These are phyloP conservation scores for Nepenthes mirabilis DNA, from an alignment of 148 eudicot genomes.

Conservation along the genomic window DNA sequence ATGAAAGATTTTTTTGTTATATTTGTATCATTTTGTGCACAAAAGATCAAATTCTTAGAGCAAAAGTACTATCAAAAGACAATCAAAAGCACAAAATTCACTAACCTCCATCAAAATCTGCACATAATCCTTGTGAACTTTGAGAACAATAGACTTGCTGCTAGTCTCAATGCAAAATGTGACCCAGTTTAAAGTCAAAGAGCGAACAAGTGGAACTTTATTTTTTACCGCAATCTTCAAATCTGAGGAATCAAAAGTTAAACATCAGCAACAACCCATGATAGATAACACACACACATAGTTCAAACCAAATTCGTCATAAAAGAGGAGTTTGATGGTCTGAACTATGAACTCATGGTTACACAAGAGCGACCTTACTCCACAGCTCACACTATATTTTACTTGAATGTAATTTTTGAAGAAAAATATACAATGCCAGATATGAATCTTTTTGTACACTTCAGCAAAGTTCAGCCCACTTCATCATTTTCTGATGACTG, in stretches of 20 bases:
- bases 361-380: no score
- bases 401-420: no score
- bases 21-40: no score
- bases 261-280: not conserved
- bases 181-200: slow-evolving; percentile 79
- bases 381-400: no score
- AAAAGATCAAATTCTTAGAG: no score
- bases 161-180: slow-evolving; percentile 85
- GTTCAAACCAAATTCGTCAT: not conserved
- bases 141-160: slow-evolving; percentile 69
- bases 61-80: not conserved
- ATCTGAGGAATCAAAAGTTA: slow-evolving; percentile 38
- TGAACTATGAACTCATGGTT: no score
- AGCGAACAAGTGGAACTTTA: slow-evolving; percentile 95
- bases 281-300: not conserved
- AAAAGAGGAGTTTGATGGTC: no score
- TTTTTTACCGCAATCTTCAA: slow-evolving; percentile 72
- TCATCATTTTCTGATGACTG: no score
- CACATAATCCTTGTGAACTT: slow-evolving; percentile 91
- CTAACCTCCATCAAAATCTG: slow-evolving; percentile 98
- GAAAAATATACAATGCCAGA: no score
- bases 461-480: no score
- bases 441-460: no score
- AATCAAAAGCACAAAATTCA: slow-evolving; percentile 5
- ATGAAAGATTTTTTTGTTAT: no score